A percentile compares a stretch with the other conserved stretches of the same genome.
Conservation (phyloP, 2,329 filamentous ascomycete genomes). For the Alternaria arbusti region DNA sequence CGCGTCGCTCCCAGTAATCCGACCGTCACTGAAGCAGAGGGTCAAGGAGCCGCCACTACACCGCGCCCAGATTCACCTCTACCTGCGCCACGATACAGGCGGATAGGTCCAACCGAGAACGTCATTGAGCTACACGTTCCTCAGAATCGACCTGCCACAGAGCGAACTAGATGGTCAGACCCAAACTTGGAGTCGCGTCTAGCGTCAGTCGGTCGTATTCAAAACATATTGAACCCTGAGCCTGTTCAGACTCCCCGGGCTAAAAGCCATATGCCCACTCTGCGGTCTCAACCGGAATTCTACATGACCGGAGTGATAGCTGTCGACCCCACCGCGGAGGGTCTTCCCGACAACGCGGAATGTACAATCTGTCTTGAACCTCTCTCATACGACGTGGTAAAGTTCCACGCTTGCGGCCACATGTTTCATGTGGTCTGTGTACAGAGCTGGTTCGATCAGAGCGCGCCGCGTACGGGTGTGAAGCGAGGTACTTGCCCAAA, state of each 20-base stretch:
- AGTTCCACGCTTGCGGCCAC: constrained; percentile 3
- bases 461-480: not conserved
- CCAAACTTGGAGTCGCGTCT: not conserved
- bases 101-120: not conserved
- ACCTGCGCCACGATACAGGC: not conserved
- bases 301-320: constrained; percentile 7
- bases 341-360: not conserved
- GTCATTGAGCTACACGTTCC: not conserved
- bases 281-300: constrained; percentile 13
- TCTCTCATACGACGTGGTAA: constrained; percentile 1
- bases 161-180: not conserved
- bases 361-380: constrained; percentile 5
- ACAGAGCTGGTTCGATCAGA: constrained; percentile 3
- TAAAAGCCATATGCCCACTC: not conserved
- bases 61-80: not conserved
- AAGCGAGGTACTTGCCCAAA: constrained; percentile 7
- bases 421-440: constrained; percentile 6
- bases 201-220: not conserved
- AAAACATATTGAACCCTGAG: not conserved
- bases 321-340: not conserved
- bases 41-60: not conserved
- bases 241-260: not conserved
- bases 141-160: not conserved
- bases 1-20: not conserved
- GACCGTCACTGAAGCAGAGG: not conserved